Percentiles rank a stretch among this genome's conserved stretches.
phyloP scores from a whole-genome alignment of 306 rosid genomes.

The Geum urbanum region DNA sequence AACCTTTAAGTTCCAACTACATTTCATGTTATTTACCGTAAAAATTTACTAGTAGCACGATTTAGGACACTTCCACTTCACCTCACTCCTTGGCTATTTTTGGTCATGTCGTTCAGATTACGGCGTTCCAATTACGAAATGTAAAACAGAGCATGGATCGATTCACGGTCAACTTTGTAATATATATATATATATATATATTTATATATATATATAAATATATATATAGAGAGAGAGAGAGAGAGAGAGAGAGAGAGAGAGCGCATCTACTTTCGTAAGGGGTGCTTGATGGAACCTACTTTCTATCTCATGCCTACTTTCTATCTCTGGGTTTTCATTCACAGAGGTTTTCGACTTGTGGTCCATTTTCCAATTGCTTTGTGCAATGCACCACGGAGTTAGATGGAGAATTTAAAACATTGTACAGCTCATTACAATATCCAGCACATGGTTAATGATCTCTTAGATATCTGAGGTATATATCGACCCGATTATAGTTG shows the following conservation, averaged over 20 bases:
- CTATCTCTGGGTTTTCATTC: conserved; percentile 29
- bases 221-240: too few species aligned
- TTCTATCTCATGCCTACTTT: conserved; percentile 27
- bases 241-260: neutral
- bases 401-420: conserved; percentile 14
- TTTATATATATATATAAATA: too few species aligned
- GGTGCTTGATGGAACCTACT: conserved; percentile 11
- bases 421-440: conserved; percentile 8
- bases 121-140: neutral
- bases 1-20: too few species aligned
- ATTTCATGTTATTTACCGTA: too few species aligned
- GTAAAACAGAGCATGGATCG: neutral
- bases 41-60: too few species aligned
- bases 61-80: neutral
- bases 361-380: conserved; percentile 31
- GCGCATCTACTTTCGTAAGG: conserved; percentile 12
- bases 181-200: too few species aligned
- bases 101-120: neutral
- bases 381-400: conserved; percentile 24
- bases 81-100: neutral
- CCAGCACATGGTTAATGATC: neutral
- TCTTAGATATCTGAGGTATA: neutral
- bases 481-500: neutral
- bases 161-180: neutral
- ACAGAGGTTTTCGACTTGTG: conserved; percentile 16